These are phyloP conservation scores for Ophiostoma piceae DNA, from an alignment of 2,329 filamentous ascomycete species.

Conservation along the genomic window DNA sequence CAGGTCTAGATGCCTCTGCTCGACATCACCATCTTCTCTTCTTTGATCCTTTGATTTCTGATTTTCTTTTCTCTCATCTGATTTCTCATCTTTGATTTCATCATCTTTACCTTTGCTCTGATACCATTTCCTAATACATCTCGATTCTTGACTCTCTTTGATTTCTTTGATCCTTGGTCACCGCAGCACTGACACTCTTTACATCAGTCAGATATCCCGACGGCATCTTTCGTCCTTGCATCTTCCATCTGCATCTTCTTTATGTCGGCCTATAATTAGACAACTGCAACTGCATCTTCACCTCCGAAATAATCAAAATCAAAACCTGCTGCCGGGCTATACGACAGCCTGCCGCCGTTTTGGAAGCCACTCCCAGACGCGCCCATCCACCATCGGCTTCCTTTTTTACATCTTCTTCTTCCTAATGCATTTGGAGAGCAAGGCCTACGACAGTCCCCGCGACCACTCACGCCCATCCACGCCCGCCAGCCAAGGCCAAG, in stretches of 20 bases:
- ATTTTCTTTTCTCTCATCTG: neutral
- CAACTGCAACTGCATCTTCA: neutral
- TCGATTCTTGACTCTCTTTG: neutral
- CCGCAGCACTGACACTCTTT: neutral
- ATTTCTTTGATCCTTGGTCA: neutral
- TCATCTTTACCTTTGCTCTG: too few relatives aligned
- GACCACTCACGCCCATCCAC: neutral
- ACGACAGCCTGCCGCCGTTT: neutral
- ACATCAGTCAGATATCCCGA: neutral
- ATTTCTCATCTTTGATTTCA: neutral
- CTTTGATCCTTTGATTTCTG: neutral
- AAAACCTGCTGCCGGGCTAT: neutral
- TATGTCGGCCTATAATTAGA: neutral
- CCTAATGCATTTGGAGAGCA: slow-evolving; percentile 24
- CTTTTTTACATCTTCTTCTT: neutral
- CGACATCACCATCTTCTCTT: neutral
- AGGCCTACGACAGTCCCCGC: slow-evolving; percentile 4
- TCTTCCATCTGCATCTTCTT: neutral
- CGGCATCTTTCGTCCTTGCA: neutral
- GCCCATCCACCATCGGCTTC: neutral
- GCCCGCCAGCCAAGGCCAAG: neutral
- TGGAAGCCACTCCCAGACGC: neutral
- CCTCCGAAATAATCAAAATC: neutral
- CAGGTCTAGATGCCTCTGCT: neutral
- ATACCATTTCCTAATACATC: too few relatives aligned